Evolutionary conservation across 495 filamentous ascomycete species (phyloP), one percentile per base, ranked within the genome.

Genomic region (Xylaria nigripes): DNA sequence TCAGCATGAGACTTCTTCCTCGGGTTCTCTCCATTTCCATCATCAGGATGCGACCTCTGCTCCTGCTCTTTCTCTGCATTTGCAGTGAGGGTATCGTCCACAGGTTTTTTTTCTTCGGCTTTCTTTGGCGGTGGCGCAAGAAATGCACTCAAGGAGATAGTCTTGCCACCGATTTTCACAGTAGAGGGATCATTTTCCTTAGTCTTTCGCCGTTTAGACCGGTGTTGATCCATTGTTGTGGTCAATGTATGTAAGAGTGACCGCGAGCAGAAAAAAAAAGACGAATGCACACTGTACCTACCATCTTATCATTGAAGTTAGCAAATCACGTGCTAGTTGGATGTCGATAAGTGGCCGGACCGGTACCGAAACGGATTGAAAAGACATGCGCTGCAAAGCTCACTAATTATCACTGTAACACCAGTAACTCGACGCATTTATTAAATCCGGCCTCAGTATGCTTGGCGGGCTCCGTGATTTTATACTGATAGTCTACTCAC

Each of bases 141-240:
- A 41, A 74, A 76, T 0, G 68, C 71, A 19, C 67, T 65, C n/a
- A 76, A 52, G 1, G 65, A 70, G 23, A 76, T 69, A 10, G 53
- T 59, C 41, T 70, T 74, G n/a, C 67, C 53, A 1, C 70, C 70
- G 9, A 76, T 62, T 51, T 57, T 69, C 45, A 76, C 51, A 27
- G 68, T 50, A 29, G 61, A 58, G 13, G 61, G 18, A 42, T 61
- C 55, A 55, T 62, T 55, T 30, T 42, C 47, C 42, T 62, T 67
- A 0, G 59, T 64, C 48, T 67, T 67, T 3, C 64, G 61, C 22
- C 64, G 61, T 48, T 67, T 67, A 9, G 57, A 44, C 29, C 55
- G 58, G 30, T 62, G 64, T 36, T 64, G 58, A 45, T 64, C 55
- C 54, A 51, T 51, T 22, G 64, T 57, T 2, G n/a, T 38, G 50